These are phyloP conservation scores for Metschnikowia bowlesiae DNA, from an alignment of 805 yeast species.

Conservation along the genomic window DNA sequence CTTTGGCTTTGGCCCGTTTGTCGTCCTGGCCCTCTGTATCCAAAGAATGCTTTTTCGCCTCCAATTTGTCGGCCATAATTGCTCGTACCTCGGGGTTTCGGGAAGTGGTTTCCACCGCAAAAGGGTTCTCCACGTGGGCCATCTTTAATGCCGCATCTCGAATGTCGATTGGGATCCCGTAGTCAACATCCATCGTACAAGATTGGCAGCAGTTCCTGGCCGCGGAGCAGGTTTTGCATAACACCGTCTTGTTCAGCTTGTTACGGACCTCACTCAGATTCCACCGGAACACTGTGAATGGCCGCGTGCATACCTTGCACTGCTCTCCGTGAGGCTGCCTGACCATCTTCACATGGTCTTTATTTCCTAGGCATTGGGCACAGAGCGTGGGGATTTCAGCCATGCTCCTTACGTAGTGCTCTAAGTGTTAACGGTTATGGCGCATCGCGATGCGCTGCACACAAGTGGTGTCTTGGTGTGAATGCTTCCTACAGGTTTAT, in stretches of 20 bases:
- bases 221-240: constrained; percentile 78
- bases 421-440: not conserved
- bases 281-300: constrained; percentile 82
- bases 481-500: not conserved
- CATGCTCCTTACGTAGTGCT: constrained; percentile 4
- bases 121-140: constrained; percentile 42
- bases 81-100: constrained; percentile 36
- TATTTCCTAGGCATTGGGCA: constrained; percentile 64
- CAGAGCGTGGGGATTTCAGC: constrained; percentile 61
- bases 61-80: constrained; percentile 44
- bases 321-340: constrained; percentile 70
- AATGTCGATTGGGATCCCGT: constrained; percentile 72
- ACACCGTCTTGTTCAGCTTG: constrained; percentile 54
- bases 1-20: constrained; percentile 36
- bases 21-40: constrained; percentile 8
- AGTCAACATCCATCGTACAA: constrained; percentile 78
- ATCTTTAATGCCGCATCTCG: constrained; percentile 77
- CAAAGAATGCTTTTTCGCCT: constrained; percentile 41
- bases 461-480: not conserved
- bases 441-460: constrained; percentile 1
- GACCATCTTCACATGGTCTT: constrained; percentile 64
- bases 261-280: constrained; percentile 40
- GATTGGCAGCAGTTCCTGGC: constrained; percentile 82
- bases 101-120: constrained; percentile 23
- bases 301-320: constrained; percentile 80